Evolutionary conservation across 331 rosid species (phyloP).

Genomic region (Arachis monticola): DNA sequence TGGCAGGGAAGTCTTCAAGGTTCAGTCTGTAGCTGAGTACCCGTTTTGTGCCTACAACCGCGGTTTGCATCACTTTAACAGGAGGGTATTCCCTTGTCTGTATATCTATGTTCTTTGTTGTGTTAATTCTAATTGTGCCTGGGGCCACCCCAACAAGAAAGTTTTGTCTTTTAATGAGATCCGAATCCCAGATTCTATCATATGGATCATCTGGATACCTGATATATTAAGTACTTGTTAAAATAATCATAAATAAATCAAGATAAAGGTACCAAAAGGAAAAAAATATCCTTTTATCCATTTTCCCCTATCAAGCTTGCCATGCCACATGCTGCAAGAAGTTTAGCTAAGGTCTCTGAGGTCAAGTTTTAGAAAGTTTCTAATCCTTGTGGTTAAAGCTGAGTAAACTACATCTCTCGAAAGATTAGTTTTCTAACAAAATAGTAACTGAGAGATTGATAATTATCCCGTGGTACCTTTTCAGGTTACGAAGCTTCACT

Average conservation of each 20-base stretch:
- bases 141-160: constrained; percentile 89
- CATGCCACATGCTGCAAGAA: not conserved
- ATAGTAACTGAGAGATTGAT: no score
- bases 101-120: constrained; percentile 58
- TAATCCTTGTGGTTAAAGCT: no score
- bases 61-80: constrained; percentile 84
- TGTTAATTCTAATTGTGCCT: constrained; percentile 84
- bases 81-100: constrained; percentile 83
- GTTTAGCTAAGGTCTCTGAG: not conserved
- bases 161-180: constrained; percentile 85
- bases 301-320: not conserved
- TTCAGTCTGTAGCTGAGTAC: constrained; percentile 74
- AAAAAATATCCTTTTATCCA: not conserved
- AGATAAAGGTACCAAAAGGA: constrained; percentile 17
- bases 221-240: constrained; percentile 36
- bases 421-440: no score
- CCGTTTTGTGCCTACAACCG: constrained; percentile 76
- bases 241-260: constrained; percentile 22
- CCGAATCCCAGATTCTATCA: constrained; percentile 97
- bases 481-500: no score
- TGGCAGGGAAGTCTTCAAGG: constrained; percentile 82
- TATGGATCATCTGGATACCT: constrained; percentile 99
- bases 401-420: no score
- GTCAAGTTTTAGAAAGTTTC: not conserved
- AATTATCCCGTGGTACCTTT: no score